Evolutionary conservation across 2,329 filamentous ascomycete genomes (phyloP).

Genomic region (Alternaria alternata): DNA sequence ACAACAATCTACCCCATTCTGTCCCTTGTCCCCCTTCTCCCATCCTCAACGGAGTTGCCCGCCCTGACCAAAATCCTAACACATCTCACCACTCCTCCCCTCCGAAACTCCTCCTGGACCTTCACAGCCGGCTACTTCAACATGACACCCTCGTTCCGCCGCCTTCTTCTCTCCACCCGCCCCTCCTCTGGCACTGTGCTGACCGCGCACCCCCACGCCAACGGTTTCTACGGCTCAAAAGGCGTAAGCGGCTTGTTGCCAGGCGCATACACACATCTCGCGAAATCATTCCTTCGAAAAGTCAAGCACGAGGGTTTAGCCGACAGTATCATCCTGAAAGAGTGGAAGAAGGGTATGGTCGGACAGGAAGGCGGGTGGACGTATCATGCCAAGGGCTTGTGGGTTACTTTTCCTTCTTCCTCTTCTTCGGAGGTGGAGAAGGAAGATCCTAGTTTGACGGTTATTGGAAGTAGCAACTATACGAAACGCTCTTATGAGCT

Average conservation of each 20-base stretch:
- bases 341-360: constrained; percentile 86
- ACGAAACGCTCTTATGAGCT: constrained; percentile 92
- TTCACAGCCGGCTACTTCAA: constrained; percentile 99
- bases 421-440: not conserved
- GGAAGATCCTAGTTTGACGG: constrained; percentile 74
- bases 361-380: constrained; percentile 89
- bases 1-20: constrained; percentile 81
- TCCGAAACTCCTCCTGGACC: constrained; percentile 81
- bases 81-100: constrained; percentile 71
- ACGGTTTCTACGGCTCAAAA: constrained; percentile 90
- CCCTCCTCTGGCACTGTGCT: constrained; percentile 80
- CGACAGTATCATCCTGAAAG: constrained; percentile 74
- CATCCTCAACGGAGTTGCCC: constrained; percentile 88
- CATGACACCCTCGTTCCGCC: constrained; percentile 83
- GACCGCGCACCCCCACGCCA: constrained; percentile 90
- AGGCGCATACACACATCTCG: constrained; percentile 88
- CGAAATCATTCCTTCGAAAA: constrained; percentile 77
- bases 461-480: constrained; percentile 94
- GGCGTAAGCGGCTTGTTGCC: constrained; percentile 91
- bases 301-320: constrained; percentile 63
- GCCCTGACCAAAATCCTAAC: constrained; percentile 78
- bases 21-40: constrained; percentile 86
- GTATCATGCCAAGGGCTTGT: constrained; percentile 96
- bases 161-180: constrained; percentile 77
- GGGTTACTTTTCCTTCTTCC: constrained; percentile 73